Conservation (phyloP, 129 eudicot genomes). For the carrot (Daucus carota) region DNA sequence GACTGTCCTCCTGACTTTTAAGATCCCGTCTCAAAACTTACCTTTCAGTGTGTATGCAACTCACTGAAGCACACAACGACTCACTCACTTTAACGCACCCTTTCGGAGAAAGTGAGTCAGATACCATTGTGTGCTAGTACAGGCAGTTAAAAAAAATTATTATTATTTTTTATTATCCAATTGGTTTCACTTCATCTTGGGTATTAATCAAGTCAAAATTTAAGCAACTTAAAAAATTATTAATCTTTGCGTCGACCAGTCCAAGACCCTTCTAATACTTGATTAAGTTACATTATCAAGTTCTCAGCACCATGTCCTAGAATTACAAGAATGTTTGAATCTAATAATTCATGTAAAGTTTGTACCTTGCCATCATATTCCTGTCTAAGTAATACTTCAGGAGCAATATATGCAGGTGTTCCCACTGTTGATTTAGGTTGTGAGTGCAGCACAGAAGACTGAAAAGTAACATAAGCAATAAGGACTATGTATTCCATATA, state of each 20-base stretch:
- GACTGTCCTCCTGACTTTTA: not conserved
- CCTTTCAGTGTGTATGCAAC: not conserved
- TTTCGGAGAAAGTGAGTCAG: not conserved
- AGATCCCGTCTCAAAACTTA: not conserved
- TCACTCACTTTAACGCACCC: not conserved
- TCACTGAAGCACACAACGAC: not conserved
- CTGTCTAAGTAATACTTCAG: conserved; percentile 83
- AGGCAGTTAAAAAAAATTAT: too few species aligned
- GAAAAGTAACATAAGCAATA: conserved; percentile 18
- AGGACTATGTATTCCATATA: not conserved
- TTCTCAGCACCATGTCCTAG: conserved; percentile 1
- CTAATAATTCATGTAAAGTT: not conserved
- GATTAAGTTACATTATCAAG: not conserved
- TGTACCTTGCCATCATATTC: conserved; percentile 96
- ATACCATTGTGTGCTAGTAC: not conserved
- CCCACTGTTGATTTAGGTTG: conserved; percentile 97
- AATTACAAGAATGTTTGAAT: not conserved
- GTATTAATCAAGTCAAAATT: not conserved
- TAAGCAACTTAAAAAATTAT: not conserved
- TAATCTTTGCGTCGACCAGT: not conserved
- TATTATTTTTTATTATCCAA: not conserved
- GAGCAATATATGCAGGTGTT: conserved; percentile 96
- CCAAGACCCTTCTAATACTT: not conserved
- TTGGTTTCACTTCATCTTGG: not conserved
- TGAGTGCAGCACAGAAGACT: conserved; percentile 90